Evolutionary conservation across 345 rosid species (phyloP).

Genomic region (Iberis pinnata): DNA sequence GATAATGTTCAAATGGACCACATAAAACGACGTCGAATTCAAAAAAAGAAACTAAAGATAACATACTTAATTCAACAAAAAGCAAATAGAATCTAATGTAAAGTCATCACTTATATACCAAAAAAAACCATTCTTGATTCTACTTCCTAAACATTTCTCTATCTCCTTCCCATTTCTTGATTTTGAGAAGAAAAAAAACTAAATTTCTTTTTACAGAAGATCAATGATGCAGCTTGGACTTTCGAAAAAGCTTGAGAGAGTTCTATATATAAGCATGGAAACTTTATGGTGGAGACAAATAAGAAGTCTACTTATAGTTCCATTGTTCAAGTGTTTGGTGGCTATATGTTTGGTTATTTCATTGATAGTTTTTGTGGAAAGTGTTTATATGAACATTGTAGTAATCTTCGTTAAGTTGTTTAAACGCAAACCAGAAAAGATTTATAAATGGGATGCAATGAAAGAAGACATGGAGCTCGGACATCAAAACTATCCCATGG

Average conservation of each 20-base stretch:
- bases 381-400: conserved; percentile 46
- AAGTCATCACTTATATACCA: conserved; percentile 17
- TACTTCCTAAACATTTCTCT: not conserved
- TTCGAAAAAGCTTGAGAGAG: conserved; percentile 21
- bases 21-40: conserved; percentile 9
- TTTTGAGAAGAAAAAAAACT: not conserved
- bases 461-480: conserved; percentile 50
- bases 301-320: conserved; percentile 38
- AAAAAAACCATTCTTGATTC: conserved; percentile 3
- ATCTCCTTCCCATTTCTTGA: conserved; percentile 2
- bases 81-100: not conserved
- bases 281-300: conserved; percentile 32
- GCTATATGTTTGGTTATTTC: conserved; percentile 45
- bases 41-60: not conserved
- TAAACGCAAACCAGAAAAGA: conserved; percentile 35
- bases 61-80: not conserved
- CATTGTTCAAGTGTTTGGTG: conserved; percentile 37
- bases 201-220: too few species aligned
- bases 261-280: conserved; percentile 17
- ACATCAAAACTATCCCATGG: conserved; percentile 26
- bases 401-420: conserved; percentile 38
- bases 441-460: conserved; percentile 42
- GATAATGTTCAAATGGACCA: conserved; percentile 15
- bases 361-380: conserved; percentile 43
- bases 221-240: too few species aligned